phyloP scores from a whole-genome alignment of 192 early-diverging fungal species.

The Phlyctochytrium bullatum region DNA sequence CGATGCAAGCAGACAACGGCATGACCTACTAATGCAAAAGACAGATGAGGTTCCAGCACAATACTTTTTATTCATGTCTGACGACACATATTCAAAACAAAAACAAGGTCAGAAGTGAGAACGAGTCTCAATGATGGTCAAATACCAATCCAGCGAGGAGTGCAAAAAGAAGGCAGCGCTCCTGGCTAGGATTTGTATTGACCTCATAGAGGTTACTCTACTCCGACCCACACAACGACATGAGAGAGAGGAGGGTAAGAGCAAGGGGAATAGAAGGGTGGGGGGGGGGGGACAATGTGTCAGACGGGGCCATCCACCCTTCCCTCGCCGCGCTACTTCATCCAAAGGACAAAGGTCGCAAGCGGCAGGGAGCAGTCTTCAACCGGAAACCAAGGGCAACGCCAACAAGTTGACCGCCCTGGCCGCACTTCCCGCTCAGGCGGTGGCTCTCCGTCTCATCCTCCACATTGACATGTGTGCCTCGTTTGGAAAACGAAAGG shows the following conservation, averaged over 20 bases:
- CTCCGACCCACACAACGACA: not conserved
- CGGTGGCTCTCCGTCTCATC: conserved; percentile 15
- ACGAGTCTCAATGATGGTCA: too few relatives aligned
- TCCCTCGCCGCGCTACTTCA: too few relatives aligned
- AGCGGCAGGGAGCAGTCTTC: conserved; percentile 10
- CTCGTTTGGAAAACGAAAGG: conserved; percentile 27
- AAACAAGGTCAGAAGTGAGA: too few relatives aligned
- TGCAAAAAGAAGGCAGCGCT: too few relatives aligned
- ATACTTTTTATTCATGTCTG: too few relatives aligned
- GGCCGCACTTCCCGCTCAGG: conserved; percentile 17
- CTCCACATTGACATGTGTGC: conserved; percentile 15
- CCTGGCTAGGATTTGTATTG: not conserved
- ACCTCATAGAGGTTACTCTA: not conserved
- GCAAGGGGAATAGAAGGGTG: not conserved
- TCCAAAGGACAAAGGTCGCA: too few relatives aligned
- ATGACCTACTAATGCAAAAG: too few relatives aligned
- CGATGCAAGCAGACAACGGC: too few relatives aligned
- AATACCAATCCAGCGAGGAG: too few relatives aligned
- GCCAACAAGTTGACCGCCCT: not conserved
- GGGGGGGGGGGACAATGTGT: not conserved
- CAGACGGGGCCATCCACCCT: conserved; percentile 1
- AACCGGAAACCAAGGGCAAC: not conserved
- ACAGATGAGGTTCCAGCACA: too few relatives aligned
- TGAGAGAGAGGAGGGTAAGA: not conserved
- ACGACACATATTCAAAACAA: too few relatives aligned